These are phyloP conservation scores for Kwoniella sp. DNA, from an alignment of 768 basidiomycete species.

Conservation along the genomic window DNA sequence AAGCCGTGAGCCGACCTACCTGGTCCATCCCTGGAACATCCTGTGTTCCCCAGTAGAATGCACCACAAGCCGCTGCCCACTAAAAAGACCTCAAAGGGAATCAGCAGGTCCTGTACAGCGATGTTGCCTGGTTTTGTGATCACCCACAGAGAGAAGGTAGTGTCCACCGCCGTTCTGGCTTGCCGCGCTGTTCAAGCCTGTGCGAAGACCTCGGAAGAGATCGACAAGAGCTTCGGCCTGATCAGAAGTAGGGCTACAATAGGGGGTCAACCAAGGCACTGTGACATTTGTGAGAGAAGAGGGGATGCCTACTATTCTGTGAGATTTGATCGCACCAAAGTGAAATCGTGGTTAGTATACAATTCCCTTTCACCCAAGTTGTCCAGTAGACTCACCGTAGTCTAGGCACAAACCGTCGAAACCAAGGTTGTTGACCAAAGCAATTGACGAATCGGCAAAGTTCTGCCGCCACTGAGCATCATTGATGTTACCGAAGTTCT, in stretches of 20 bases:
- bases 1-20: too few relatives aligned
- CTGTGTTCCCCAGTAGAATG: slow-evolving; percentile 77
- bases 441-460: slow-evolving; percentile 79
- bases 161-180: slow-evolving; percentile 4
- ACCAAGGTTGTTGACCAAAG: slow-evolving; percentile 83
- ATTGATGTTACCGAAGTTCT: slow-evolving; percentile 78
- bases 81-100: slow-evolving; percentile 56
- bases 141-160: slow-evolving; percentile 16
- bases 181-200: slow-evolving; percentile 1
- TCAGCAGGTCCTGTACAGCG: background rate
- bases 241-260: background rate
- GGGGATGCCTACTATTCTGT: slow-evolving; percentile 36
- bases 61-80: slow-evolving; percentile 90
- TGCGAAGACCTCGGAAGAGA: slow-evolving; percentile 7
- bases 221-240: slow-evolving; percentile 9
- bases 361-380: background rate
- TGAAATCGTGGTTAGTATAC: too few relatives aligned
- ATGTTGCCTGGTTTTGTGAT: too few relatives aligned
- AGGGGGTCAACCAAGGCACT: slow-evolving; percentile 37
- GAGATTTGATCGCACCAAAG: too few relatives aligned
- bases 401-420: slow-evolving; percentile 67
- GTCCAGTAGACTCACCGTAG: slow-evolving; percentile 3
- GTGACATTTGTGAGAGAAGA: slow-evolving; percentile 87
- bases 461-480: slow-evolving; percentile 65
- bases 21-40: slow-evolving; percentile 80